These are phyloP conservation scores for Cercophora newfieldiana DNA, from an alignment of 495 filamentous ascomycete species.

Conservation along the genomic window DNA sequence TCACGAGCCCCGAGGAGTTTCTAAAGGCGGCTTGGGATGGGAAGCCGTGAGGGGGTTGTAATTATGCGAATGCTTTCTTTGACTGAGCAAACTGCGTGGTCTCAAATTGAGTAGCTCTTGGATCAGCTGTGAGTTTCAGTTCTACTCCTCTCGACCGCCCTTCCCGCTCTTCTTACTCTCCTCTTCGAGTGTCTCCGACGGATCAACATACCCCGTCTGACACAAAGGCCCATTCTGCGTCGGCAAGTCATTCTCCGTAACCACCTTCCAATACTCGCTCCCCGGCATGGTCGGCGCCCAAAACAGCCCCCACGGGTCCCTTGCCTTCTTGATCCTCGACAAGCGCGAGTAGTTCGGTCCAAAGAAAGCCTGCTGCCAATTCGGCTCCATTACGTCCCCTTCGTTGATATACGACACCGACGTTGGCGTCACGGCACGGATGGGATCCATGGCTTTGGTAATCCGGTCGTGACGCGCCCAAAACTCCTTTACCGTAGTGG, in stretches of 20 bases:
- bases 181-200: background rate
- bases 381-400: conserved; percentile 54
- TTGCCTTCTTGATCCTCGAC: conserved; percentile 49
- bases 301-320: conserved; percentile 57
- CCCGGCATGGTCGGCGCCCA: conserved; percentile 57
- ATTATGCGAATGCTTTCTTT: too few relatives aligned
- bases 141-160: background rate
- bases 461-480: conserved; percentile 25
- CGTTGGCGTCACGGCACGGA: conserved; percentile 34
- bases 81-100: too few relatives aligned
- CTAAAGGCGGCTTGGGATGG: too few relatives aligned
- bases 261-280: conserved; percentile 52
- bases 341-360: conserved; percentile 54
- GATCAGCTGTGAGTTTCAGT: too few relatives aligned
- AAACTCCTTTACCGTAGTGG: conserved; percentile 13
- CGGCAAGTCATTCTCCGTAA: conserved; percentile 28
- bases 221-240: conserved; percentile 44
- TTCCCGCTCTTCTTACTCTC: background rate
- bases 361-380: conserved; percentile 61
- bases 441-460: conserved; percentile 30
- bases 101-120: too few relatives aligned
- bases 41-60: too few relatives aligned
- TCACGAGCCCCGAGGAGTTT: too few relatives aligned
- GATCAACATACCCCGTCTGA: conserved; percentile 8
- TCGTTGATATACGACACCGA: conserved; percentile 50